Percentiles rank a stretch among this genome's conserved stretches.
Conservation (phyloP, 1,139 yeast genomes). For the Geotrichum macrosporum region DNA sequence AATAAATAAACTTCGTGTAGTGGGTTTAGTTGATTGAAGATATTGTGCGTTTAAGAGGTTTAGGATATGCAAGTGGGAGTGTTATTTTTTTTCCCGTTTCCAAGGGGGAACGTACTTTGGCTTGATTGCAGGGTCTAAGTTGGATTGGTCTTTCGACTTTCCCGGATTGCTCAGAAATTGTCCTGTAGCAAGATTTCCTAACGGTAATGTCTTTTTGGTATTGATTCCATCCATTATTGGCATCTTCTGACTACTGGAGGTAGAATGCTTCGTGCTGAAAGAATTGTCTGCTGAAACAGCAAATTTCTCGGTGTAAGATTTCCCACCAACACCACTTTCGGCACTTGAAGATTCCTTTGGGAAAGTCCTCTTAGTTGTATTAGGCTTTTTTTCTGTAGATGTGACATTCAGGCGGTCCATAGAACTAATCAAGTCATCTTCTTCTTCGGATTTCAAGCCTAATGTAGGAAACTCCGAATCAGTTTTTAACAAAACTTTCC, state of each 20-base stretch:
- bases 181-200: too few species aligned
- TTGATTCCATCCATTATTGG: too few species aligned
- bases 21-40: neutral
- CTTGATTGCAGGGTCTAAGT: neutral
- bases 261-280: too few species aligned
- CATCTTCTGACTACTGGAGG: too few species aligned
- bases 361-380: neutral
- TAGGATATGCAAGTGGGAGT: neutral
- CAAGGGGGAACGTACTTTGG: slow-evolving; percentile 26
- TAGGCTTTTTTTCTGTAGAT: neutral
- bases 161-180: too few species aligned
- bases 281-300: too few species aligned
- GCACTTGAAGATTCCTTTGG: neutral
- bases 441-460: neutral
- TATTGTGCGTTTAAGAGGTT: too few species aligned
- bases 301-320: too few species aligned
- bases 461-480: slow-evolving; percentile 3
- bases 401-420: neutral
- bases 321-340: neutral
- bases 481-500: neutral
- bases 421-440: neutral
- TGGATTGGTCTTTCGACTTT: neutral
- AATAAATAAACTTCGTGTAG: neutral
- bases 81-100: slow-evolving; percentile 19
- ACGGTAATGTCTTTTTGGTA: too few species aligned